Percentiles rank a stretch among this genome's conserved stretches.
These are phyloP conservation scores for Arthrobotrys megalospora DNA, from an alignment of 2,329 filamentous ascomycete genomes.

Conservation along the genomic window DNA sequence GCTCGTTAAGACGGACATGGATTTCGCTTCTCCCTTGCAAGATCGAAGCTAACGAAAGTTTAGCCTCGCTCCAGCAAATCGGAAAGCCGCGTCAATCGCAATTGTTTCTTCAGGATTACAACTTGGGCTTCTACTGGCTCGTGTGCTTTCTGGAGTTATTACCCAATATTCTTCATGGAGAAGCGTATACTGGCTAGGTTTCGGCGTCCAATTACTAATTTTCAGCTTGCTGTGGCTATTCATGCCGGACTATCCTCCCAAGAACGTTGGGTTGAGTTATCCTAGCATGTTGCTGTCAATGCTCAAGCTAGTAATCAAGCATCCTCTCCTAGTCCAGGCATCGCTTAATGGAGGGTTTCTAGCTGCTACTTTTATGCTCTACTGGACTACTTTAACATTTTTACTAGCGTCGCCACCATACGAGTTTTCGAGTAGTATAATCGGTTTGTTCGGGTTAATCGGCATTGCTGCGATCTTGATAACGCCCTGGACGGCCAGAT, in stretches of 20 bases:
- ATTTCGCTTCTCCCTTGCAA: background rate
- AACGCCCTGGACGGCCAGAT: conserved; percentile 78
- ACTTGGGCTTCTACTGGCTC: conserved; percentile 81
- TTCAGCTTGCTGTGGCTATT: conserved; percentile 77
- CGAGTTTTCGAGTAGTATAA: conserved; percentile 76
- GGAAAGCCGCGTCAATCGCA: conserved; percentile 78
- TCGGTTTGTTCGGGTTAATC: conserved; percentile 84
- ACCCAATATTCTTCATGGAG: conserved; percentile 82
- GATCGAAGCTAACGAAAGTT: background rate
- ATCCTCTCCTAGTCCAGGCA: conserved; percentile 80
- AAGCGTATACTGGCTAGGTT: conserved; percentile 82
- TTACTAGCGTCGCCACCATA: conserved; percentile 80
- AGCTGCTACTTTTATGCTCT: conserved; percentile 75
- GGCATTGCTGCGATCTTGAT: conserved; percentile 79
- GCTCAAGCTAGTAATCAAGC: conserved; percentile 74
- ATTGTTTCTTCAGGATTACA: conserved; percentile 83
- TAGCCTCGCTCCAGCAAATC: conserved; percentile 76
- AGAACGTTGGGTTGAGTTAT: conserved; percentile 79
- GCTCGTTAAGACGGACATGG: conserved; percentile 1
- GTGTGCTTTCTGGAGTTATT: conserved; percentile 81
- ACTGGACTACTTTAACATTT: conserved; percentile 85
- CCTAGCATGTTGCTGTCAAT: conserved; percentile 77
- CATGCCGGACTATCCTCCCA: conserved; percentile 85
- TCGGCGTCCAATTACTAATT: conserved; percentile 79
- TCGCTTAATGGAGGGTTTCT: conserved; percentile 77